Base-by-base conservation (phyloP, 2,329 filamentous ascomycete genomes). In the Colletotrichum lindemuthianum region DNA sequence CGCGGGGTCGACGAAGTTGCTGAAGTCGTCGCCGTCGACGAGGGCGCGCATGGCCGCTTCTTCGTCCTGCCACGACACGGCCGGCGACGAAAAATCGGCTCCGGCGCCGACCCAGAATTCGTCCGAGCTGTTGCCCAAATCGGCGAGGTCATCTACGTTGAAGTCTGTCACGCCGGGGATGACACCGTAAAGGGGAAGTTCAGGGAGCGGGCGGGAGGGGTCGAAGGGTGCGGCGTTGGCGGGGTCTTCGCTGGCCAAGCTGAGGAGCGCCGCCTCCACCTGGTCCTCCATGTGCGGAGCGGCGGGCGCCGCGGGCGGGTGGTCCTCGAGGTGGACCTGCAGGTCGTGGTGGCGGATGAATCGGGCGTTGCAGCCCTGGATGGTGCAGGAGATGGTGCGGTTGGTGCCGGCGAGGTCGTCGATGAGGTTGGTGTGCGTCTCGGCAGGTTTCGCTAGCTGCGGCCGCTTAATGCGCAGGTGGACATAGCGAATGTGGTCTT, bases 401-500 rank as follows among this genome's bases (percentile, higher is more conserved):
- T 80, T 80, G 16, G 75, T 74, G 12, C 82, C 82, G 0, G 79
- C 76, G 9, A 85, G 69, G 48, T 80, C 77, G 34, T 82, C 78
- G 24, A 85, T 71, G 11, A 81, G 68, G 50, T 77, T 75, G 4
- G 65, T 43, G 56, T 68, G 72, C 44, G 73, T 63, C 61, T 71
- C 70, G 39, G 10, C 12, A 12, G 49, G 41, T 24, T 60, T 60
- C 16, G 16, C 33, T 33, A 66, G 48, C 55, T 71, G 73, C 8
- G 82, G 82, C 11, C 85, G 81, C 59, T 81, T 77, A 13, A 77
- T 72, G n/a, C 89, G 88, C 33, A 97, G 81, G 74, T 98, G 95
- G 24, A 92, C 86, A 51, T 90, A 93, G 16, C 92, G 89, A 48
- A 97, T 84, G 73, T 98, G 95, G 69, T 96, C 91, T 75, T 95